Conservation (phyloP, 2,329 filamentous ascomycete genomes). For the Colletotrichum sansevieriae region DNA sequence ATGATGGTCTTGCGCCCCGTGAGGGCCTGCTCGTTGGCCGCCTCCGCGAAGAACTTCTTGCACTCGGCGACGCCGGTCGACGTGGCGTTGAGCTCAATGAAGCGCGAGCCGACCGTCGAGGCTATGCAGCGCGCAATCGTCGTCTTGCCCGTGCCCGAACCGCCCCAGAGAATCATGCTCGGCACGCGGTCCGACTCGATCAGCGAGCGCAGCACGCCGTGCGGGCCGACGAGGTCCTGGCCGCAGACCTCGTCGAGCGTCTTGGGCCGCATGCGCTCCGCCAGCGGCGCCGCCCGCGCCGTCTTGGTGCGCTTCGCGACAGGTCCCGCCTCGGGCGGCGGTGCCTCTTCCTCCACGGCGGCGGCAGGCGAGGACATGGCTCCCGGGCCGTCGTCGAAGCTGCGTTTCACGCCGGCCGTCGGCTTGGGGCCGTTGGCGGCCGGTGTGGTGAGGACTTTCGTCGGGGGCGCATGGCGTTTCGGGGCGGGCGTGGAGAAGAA, state of each 20-base stretch:
- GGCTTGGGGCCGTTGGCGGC: constrained; percentile 46
- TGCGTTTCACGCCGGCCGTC: constrained; percentile 61
- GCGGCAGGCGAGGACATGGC: constrained; percentile 26
- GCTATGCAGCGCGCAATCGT: constrained; percentile 95
- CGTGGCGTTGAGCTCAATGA: constrained; percentile 96
- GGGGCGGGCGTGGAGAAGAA: constrained; percentile 74
- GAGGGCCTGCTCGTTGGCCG: constrained; percentile 81
- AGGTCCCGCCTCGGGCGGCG: constrained; percentile 49
- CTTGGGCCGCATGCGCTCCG: constrained; percentile 91
- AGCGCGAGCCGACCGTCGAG: constrained; percentile 82
- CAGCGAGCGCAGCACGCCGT: constrained; percentile 86
- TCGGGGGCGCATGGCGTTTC: constrained; percentile 63
- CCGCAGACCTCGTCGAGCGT: constrained; percentile 89
- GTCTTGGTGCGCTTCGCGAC: constrained; percentile 75
- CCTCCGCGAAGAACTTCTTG: constrained; percentile 92
- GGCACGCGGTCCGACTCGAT: constrained; percentile 90
- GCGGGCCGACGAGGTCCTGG: constrained; percentile 88
- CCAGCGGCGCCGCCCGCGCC: constrained; percentile 82
- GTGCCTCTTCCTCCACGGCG: neutral
- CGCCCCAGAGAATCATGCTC: constrained; percentile 95
- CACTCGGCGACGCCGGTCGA: constrained; percentile 88
- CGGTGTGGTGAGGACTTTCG: constrained; percentile 50
- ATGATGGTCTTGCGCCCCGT: constrained; percentile 94
- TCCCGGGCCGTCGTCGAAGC: constrained; percentile 68
- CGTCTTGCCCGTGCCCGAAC: constrained; percentile 85